Base-by-base conservation (phyloP, 768 basidiomycete genomes). In the Lactarius quietus region DNA sequence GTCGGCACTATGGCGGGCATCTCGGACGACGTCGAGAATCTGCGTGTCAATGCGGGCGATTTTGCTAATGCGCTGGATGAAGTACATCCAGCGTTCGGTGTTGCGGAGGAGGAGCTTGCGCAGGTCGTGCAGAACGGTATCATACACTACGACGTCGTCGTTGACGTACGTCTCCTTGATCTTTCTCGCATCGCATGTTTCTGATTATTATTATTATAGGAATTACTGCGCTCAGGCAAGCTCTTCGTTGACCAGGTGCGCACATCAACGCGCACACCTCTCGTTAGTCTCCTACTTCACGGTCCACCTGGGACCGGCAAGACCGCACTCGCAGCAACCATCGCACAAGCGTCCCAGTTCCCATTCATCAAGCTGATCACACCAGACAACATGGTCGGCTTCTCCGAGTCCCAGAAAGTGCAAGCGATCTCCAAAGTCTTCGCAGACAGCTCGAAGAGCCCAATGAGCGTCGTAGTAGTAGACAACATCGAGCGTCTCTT, bases 331-430 rank as follows among this genome's bases (percentile, higher is more conserved):
- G 96, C 91, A 2, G 96, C 94, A 7, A 90, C 92, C 6, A 96
- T 98, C 62, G 97, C 96, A 2, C 88, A 93, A 77, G 84, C 85
- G 29, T 98, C 96, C n/a, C 81, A 89, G 68, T 99, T 88, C 77
- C 97, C 97, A 0, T 99, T 99, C 80, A 96, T 99, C 80, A 98
- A 99, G 75, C 83, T 99, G 43, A 86, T 98, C 64, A 92, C 95
- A 3, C 93, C 97, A 0, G 97, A 98, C 72, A 88, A 83, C 70
- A 99, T 99, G 97, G 92, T 98, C 66, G 97, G 97, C 9, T 95
- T 85, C 76, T 86, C 88, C n/a, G 97, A 98, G 74, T 76, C 82
- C 17, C 93, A 95, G 75, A 98, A 99, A 79, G 89, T 99, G 52
- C 80, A 86, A 0, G 85, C 94, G 3, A 92, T 99, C 73, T 90